phyloP scores from a whole-genome alignment of 176 grass and related monocot species.

The Paspalum notatum region DNA sequence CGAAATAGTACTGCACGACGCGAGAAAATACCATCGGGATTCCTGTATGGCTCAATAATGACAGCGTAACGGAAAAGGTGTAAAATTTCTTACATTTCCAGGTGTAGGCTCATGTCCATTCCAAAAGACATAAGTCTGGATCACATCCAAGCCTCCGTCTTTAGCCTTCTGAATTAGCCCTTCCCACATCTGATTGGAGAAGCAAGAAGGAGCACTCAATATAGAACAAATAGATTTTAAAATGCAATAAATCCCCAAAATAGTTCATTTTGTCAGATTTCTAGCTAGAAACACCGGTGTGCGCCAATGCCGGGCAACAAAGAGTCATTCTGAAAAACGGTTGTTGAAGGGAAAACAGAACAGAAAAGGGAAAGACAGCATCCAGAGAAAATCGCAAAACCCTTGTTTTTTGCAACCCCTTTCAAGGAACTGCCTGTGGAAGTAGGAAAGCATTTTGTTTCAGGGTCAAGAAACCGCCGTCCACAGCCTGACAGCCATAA shows the following conservation, averaged over 20 bases:
- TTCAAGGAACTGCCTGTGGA: background rate
- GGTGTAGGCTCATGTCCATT: constrained; percentile 94
- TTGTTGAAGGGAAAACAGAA: background rate
- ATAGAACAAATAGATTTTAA: background rate
- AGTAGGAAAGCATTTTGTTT: constrained; percentile 22
- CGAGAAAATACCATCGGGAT: constrained; percentile 36
- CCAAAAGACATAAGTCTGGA: constrained; percentile 99
- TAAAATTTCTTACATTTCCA: constrained; percentile 63
- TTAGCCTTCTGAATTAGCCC: constrained; percentile 93
- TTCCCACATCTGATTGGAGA: constrained; percentile 89
- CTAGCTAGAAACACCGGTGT: background rate
- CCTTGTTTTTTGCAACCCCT: background rate
- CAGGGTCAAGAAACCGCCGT: constrained; percentile 16
- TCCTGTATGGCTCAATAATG: constrained; percentile 8
- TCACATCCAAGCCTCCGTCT: constrained; percentile 94
- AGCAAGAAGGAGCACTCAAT: background rate
- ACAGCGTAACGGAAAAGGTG: constrained; percentile 5
- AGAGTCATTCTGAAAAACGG: background rate
- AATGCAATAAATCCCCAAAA: background rate
- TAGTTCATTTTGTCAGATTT: background rate
- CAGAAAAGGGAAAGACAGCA: background rate
- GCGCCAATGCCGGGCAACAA: background rate
- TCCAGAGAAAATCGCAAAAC: constrained; percentile 26
- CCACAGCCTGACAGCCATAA: background rate
- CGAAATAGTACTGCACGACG: constrained; percentile 87